Conservation (phyloP, 208 protist genomes). For the Leishmania turanica region DNA sequence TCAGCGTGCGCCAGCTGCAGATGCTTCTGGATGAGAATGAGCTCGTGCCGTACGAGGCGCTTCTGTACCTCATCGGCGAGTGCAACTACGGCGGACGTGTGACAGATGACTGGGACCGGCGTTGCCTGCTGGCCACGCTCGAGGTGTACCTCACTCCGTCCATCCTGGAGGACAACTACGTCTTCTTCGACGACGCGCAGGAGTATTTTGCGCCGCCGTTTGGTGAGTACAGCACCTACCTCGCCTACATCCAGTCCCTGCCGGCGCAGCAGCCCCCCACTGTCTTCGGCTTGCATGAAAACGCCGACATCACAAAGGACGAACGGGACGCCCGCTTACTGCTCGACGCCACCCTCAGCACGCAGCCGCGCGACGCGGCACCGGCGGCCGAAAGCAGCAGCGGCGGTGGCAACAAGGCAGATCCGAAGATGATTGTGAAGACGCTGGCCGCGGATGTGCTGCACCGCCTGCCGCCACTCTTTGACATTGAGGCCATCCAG, state of each 20-base stretch:
- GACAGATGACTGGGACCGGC: constrained; percentile 94
- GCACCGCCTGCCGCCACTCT: constrained; percentile 80
- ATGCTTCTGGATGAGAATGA: constrained; percentile 95
- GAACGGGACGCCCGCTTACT: constrained; percentile 88
- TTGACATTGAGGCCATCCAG: constrained; percentile 92
- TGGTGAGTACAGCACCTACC: constrained; percentile 82
- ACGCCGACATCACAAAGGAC: constrained; percentile 96
- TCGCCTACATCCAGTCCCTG: constrained; percentile 86
- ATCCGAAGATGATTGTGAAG: constrained; percentile 85
- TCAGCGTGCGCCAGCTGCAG: constrained; percentile 95
- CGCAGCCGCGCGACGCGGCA: constrained; percentile 83
- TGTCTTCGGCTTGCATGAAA: constrained; percentile 95
- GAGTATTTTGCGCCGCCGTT: constrained; percentile 89
- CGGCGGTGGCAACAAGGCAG: constrained; percentile 43
- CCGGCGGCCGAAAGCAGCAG: not conserved
- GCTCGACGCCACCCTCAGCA: constrained; percentile 85
- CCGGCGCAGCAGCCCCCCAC: constrained; percentile 85
- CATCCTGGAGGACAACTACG: constrained; percentile 92
- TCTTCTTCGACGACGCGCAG: constrained; percentile 82
- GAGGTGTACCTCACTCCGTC: constrained; percentile 83
- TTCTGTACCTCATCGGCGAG: constrained; percentile 93
- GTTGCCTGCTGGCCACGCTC: constrained; percentile 92
- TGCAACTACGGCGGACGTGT: constrained; percentile 95
- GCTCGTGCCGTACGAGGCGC: constrained; percentile 93
- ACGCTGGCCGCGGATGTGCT: constrained; percentile 90